Conservation (phyloP, 2,329 filamentous ascomycete genomes). For the Aschersonia sp. region DNA sequence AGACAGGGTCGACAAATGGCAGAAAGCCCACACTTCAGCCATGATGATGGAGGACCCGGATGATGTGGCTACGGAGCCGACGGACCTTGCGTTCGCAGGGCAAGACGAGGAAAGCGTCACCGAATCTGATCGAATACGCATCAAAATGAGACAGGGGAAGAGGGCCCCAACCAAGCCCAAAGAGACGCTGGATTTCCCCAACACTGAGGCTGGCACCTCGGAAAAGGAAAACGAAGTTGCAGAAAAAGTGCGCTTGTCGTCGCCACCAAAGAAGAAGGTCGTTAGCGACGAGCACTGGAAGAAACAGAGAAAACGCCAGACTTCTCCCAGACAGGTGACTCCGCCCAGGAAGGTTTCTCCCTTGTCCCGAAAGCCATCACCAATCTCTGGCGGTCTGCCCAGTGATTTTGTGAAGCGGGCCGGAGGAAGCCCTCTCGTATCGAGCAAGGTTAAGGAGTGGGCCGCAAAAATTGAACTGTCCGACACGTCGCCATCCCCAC, state of each 20-base stretch:
- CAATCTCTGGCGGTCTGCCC: constrained; percentile 21
- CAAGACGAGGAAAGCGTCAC: constrained; percentile 44
- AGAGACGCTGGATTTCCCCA: constrained; percentile 6
- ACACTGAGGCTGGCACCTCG: constrained; percentile 11
- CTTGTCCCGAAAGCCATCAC: constrained; percentile 13
- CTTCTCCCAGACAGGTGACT: constrained; percentile 20
- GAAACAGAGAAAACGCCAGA: constrained; percentile 40
- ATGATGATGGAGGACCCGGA: constrained; percentile 37
- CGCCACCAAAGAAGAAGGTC: constrained; percentile 76
- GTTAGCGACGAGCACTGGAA: constrained; percentile 89
- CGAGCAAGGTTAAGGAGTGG: constrained; percentile 50
- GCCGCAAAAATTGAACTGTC: constrained; percentile 38
- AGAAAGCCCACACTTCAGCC: constrained; percentile 59
- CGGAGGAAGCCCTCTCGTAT: constrained; percentile 37
- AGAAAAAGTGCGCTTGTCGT: constrained; percentile 16
- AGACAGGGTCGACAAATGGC: constrained; percentile 74
- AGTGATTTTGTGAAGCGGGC: constrained; percentile 42
- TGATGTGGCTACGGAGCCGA: constrained; percentile 40
- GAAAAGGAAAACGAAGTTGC: constrained; percentile 8
- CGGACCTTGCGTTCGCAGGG: constrained; percentile 44
- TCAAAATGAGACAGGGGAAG: constrained; percentile 36
- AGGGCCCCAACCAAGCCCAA: constrained; percentile 16
- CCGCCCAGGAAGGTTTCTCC: constrained; percentile 24
- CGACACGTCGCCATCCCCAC: constrained; percentile 18
- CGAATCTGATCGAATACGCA: constrained; percentile 44